A percentile compares a stretch with the other conserved stretches of the same genome.
Conservation (phyloP, 179 eudicot species). For the Corrigiola litoralis region DNA sequence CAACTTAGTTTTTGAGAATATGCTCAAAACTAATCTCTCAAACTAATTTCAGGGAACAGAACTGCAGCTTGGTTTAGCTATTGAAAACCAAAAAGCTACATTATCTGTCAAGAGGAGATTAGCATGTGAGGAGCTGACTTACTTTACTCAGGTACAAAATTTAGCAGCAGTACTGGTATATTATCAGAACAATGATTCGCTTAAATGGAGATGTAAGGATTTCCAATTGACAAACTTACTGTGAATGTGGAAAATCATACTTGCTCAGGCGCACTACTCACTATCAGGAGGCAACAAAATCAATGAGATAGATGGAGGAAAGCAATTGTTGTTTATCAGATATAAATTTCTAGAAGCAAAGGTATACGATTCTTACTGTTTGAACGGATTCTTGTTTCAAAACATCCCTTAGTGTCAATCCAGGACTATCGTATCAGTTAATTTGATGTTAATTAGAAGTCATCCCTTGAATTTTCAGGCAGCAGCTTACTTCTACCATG, state of each 20-base stretch:
- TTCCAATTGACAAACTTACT: background rate
- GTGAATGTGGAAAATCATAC: background rate
- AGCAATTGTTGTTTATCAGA: constrained; percentile 66
- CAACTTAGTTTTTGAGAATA: background rate
- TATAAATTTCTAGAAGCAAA: constrained; percentile 95
- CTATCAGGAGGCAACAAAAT: constrained; percentile 43
- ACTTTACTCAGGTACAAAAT: constrained; percentile 60
- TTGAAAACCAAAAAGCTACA: constrained; percentile 76
- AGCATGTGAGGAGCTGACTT: constrained; percentile 84
- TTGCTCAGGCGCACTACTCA: constrained; percentile 60
- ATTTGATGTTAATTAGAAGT: background rate
- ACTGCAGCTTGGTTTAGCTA: constrained; percentile 81
- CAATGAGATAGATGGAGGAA: constrained; percentile 39
- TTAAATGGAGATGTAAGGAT: background rate
- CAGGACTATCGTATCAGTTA: background rate
- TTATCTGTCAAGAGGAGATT: constrained; percentile 86
- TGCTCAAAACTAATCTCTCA: background rate
- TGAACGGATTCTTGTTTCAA: background rate
- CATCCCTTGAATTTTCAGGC: constrained; percentile 35
- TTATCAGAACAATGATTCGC: background rate
- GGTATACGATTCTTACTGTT: constrained; percentile 28
- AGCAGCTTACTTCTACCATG: constrained; percentile 88
- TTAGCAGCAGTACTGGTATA: background rate
- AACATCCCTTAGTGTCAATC: no score
- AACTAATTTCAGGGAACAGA: constrained; percentile 68